Base-by-base conservation (phyloP, 1,284 basidiomycete genomes). In the Pseudozyma hubeiensis region DNA sequence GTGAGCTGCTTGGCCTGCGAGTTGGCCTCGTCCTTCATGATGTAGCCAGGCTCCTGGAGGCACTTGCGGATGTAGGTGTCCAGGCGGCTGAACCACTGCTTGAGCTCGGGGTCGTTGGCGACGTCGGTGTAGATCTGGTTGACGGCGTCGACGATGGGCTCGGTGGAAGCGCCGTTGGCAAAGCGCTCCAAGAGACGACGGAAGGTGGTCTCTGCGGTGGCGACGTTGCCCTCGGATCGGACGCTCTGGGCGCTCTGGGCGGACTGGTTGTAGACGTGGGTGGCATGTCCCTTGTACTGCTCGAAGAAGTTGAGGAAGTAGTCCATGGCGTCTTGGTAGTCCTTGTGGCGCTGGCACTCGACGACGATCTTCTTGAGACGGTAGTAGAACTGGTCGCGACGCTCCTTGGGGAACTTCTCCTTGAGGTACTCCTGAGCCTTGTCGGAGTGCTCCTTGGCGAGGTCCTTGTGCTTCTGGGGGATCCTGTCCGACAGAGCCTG, bases 301-400 rank as follows among this genome's bases (percentile, higher is more conserved):
- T 80, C 79, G 56, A 82, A 79, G 30, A 80, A 64, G 73, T 78
- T 84, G 72, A 86, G 77, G 79, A 86, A 85, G 78, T 85, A 86
- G 53, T 86, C 85, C 72, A 85, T 82, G 30, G 84, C 84, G 44
- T 84, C 90, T 79, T 94, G 92, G 86, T 97, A 97, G 82, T 96
- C 92, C 64, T 90, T 88, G 86, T 96, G 93, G 82, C 91, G 90
- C 87, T 97, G 95, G 85, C 93, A 94, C 85, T 97, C 95, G 64
- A 94, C 88, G 68, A 97, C 89, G 43, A 93, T 92, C 90, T 92
- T 93, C 87, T 93, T 93, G 34, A 88, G 87, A 11, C 92, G 88
- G 85, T 89, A 92, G 80, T 93, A 90, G 85, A 91, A 92, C 77
- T 90, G 91, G 59, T 94, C 91, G 24, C 93, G 88, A 34, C 93